phyloP scores from a whole-genome alignment of 2,329 filamentous ascomycete genomes.

The Fusarium scirpi region DNA sequence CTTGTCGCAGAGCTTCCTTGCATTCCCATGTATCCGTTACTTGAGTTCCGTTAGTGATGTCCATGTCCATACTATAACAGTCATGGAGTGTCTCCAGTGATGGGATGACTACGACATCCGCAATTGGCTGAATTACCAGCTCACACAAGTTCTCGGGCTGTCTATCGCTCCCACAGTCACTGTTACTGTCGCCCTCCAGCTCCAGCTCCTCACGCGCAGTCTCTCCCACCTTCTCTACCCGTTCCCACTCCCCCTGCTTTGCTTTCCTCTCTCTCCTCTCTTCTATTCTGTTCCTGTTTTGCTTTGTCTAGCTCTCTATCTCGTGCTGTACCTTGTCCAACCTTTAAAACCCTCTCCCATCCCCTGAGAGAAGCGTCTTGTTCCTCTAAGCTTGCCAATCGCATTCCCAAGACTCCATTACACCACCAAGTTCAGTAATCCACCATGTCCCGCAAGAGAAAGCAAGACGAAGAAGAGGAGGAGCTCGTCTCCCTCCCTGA shows the following conservation, averaged over 20 bases:
- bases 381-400: constrained; percentile 20
- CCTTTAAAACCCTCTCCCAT: constrained; percentile 34
- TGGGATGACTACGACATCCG: constrained; percentile 31
- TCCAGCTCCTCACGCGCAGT: constrained; percentile 29
- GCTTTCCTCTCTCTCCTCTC: constrained; percentile 34
- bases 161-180: constrained; percentile 14
- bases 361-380: constrained; percentile 26
- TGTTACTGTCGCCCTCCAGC: constrained; percentile 21
- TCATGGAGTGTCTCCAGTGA: constrained; percentile 43
- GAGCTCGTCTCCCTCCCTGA: constrained; percentile 67
- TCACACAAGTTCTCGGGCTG: constrained; percentile 34
- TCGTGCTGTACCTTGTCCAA: constrained; percentile 28
- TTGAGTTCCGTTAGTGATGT: constrained; percentile 35
- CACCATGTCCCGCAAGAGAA: constrained; percentile 66
- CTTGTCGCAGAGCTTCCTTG: constrained; percentile 26
- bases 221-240: constrained; percentile 42
- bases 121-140: constrained; percentile 37
- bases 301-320: constrained; percentile 25
- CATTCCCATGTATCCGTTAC: constrained; percentile 41
- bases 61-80: constrained; percentile 13
- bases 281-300: constrained; percentile 20
- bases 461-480: constrained; percentile 65
- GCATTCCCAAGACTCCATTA: constrained; percentile 15
- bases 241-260: constrained; percentile 39
- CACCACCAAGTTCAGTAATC: constrained; percentile 14